Base-by-base conservation (phyloP, 2,329 filamentous ascomycete species). In the Xylariales sp. region DNA sequence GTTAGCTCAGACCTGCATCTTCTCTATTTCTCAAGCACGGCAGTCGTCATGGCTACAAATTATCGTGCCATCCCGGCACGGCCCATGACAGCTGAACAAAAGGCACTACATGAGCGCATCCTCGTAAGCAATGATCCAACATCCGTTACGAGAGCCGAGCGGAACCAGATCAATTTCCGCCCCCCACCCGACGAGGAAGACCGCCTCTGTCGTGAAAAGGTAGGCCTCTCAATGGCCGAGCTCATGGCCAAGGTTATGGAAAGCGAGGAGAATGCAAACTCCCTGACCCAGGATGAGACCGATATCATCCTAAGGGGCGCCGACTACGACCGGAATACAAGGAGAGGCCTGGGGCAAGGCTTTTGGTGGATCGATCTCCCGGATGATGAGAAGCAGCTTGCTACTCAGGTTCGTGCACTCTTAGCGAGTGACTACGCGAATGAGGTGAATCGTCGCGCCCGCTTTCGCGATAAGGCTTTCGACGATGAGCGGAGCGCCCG, bases 211-310 rank as follows among this genome's bases (percentile, higher is more conserved):
- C 7, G 8, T 5, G 31, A 33, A 33, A 33, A 33, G n/a, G 31
- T 33, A 14, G 31, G 31, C 2, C 31, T 33, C n/a, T 7, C 31
- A 6, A 15, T 33, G 31, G 14, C 31, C 16, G 31, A 33, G n/a
- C 31, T 33, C 31, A 15, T 18, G 31, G 31, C 16, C 31, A 33
- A 33, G 31, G 31, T 33, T 18, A 33, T 33, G 10, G 20, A 14
- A 7, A 33, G 31, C 31, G 5, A n/a, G n/a, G n/a, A n/a, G n/a
- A n/a, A n/a, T n/a, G n/a, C 31, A 2, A 18, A 33, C 31, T 18
- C 31, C 5, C 31, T 33, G 5, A 33, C 31, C 31, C 15, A 33
- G n/a, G 12, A 5, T 18, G 31, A 33, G 12, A 18, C 15, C 12
- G 14, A 15, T 16, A 18, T 33, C 3, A 33, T 33, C n/a, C 2